Percentiles rank a stretch among this genome's conserved stretches.
phyloP scores from a whole-genome alignment of 768 basidiomycete species.

The Royoungia palumana region DNA sequence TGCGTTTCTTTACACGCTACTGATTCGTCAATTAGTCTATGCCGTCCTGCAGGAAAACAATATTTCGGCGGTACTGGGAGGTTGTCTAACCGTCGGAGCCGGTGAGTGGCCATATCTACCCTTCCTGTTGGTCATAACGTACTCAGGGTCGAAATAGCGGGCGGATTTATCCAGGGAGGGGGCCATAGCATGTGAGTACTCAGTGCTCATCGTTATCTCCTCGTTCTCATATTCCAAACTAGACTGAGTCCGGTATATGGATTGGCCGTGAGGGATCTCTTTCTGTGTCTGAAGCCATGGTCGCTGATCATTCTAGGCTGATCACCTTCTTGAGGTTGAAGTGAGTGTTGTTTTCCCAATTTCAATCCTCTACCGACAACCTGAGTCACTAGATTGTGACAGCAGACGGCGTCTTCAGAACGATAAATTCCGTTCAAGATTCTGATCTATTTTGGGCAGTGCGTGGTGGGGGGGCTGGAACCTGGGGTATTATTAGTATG shows the following conservation, averaged over 20 bases:
- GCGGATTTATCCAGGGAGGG: conserved; percentile 47
- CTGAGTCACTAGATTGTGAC: conserved; percentile 32
- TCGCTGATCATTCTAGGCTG: conserved; percentile 29
- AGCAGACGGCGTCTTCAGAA: conserved; percentile 37
- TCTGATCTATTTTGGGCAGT: conserved; percentile 52
- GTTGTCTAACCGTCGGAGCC: conserved; percentile 21
- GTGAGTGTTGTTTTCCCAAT: neutral
- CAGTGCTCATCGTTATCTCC: too few species aligned
- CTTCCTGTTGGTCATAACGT: too few species aligned
- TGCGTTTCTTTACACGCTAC: too few species aligned
- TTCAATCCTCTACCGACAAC: neutral
- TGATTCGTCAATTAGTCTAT: conserved; percentile 13
- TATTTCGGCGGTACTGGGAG: conserved; percentile 16
- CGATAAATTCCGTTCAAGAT: conserved; percentile 38
- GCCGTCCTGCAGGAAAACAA: conserved; percentile 8
- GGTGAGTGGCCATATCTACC: neutral
- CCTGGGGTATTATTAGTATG: conserved; percentile 41
- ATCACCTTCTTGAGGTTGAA: conserved; percentile 43
- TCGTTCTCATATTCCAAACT: neutral
- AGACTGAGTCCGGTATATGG: conserved; percentile 19
- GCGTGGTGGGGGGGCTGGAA: conserved; percentile 50
- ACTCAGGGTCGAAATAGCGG: conserved; percentile 10
- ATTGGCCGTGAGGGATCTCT: neutral
- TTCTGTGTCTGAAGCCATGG: neutral
- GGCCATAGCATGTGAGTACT: conserved; percentile 37